Evolutionary conservation across 106 monocot species (phyloP), one percentile per base, ranked within the genome.

Genomic region (Dendrobium officinale): DNA sequence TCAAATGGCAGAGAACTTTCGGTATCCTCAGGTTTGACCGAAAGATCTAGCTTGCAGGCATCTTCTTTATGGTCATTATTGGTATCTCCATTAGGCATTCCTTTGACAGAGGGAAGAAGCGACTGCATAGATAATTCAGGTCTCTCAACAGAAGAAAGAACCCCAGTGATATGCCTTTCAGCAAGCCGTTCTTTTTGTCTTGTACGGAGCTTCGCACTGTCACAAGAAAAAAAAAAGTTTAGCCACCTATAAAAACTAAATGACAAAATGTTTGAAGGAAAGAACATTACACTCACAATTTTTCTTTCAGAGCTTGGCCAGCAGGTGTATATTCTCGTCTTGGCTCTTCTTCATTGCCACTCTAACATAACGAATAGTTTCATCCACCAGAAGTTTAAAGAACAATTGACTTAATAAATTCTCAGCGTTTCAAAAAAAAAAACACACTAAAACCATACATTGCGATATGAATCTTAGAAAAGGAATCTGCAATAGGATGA

Each of bases 131-230:
- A 24, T 33, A 77, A 44, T 9, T 89, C 90, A 58, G 33, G 59
- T 56, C 48, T 70, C 22, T 77, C 87, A 72, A 45, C n/a, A 13
- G 72, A 59, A 90, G 7, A 59, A 82, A 42, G 37, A 61, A 82
- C 9, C 51, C 83, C 88, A 20, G 70, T 59, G 40, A 59, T 76
- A 22, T 84, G 80, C 82, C 91, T 89, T 59, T 26, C 78, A 22
- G 92, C 87, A 66, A 98, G 85, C 44, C 97, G 86, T 26, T 98
- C 94, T 75, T 92, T 98, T 84, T 98, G 97, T 79, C 92, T 84
- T 18, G 90, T 87, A 59, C 97, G 97, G 4, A 98, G 89, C 84
- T 86, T 94, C 37, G 86, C 79, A 84, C 97, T 98, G 88, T 80
- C 80, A 45, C 13, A 19, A 48, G 45, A 81, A 80, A 31, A 31